Evolutionary conservation across 2,329 filamentous ascomycete species (phyloP).

Genomic region (Arthrobotrys musiformis): DNA sequence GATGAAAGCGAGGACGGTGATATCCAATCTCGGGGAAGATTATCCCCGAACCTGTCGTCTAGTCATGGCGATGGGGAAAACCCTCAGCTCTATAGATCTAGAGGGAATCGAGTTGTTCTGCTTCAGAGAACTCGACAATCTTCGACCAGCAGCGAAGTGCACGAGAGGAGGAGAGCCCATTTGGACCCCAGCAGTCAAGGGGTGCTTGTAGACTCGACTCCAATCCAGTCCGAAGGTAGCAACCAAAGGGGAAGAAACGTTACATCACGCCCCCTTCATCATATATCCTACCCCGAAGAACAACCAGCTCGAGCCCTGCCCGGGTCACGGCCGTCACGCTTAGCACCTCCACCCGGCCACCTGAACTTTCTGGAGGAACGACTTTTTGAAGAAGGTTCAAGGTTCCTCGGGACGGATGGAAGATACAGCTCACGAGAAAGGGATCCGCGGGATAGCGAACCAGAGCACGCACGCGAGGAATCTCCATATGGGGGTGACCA

Average conservation of each 20-base stretch:
- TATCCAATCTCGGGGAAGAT: neutral
- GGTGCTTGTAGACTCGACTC: neutral
- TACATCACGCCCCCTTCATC: neutral
- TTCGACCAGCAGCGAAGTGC: neutral
- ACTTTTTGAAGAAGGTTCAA: neutral
- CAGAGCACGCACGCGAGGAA: neutral
- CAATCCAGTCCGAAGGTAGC: neutral
- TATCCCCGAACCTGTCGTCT: neutral
- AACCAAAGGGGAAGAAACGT: neutral
- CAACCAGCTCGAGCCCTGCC: neutral
- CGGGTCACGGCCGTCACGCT: neutral
- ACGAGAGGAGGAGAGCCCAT: neutral
- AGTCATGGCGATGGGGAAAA: neutral
- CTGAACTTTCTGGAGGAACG: neutral
- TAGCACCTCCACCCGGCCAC: neutral
- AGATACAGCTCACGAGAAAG: neutral
- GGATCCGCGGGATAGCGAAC: neutral
- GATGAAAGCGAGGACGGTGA: constrained; percentile 9
- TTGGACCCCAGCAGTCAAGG: neutral
- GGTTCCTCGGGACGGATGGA: neutral
- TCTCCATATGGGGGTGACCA: neutral
- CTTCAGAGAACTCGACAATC: neutral
- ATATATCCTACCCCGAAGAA: neutral
- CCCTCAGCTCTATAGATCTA: neutral
- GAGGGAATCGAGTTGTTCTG: neutral